Evolutionary conservation across 345 rosid species (phyloP), one percentile per base, ranked within the genome.

Genomic region (Barbarea vulgaris): DNA sequence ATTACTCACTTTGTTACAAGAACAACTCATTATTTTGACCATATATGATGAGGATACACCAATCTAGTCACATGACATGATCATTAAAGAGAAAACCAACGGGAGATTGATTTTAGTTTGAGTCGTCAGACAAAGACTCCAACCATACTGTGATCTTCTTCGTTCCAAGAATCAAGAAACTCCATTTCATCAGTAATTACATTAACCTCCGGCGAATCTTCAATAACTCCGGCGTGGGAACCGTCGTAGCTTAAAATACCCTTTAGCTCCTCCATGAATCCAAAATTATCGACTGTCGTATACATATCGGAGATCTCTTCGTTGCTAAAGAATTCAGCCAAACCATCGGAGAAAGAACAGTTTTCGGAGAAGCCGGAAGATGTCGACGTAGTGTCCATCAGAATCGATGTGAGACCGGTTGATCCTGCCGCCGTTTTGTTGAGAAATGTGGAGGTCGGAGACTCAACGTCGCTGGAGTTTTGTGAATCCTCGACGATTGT

Each of bases 181-280:
- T 64, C 39, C 72, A 74, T 66, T 2, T 61, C 79, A 60, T 68
- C 74, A 21, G 19, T n/a, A n/a, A n/a, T 22, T 22, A 31, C 46
- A 63, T 42, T 61, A 31, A 68, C 8, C 57, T 51, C 80, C 9
- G 44, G 19, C 7, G 80, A 64, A 15, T 64, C 54, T 33, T 70
- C 41, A 22, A 18, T 6, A 63, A 31, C 44, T 25, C 51, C 59
- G 25, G 3, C 22, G 12, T 14, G 22, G 18, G 31, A 9, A 57
- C 27, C 19, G 4, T 5, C 67, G 46, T 59, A 34, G 58, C 63
- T 53, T 54, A 77, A 28, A 13, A 71, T 64, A 27, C 17, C 39
- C 19, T 71, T 36, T 28, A 77, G 37, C 80, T 77, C 76, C 7
- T 77, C 80, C 76, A 77, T 64, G 37, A 70, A 19, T 18, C 36